phyloP scores from a whole-genome alignment of 2,329 filamentous ascomycete genomes.

The Fusarium chaquense region DNA sequence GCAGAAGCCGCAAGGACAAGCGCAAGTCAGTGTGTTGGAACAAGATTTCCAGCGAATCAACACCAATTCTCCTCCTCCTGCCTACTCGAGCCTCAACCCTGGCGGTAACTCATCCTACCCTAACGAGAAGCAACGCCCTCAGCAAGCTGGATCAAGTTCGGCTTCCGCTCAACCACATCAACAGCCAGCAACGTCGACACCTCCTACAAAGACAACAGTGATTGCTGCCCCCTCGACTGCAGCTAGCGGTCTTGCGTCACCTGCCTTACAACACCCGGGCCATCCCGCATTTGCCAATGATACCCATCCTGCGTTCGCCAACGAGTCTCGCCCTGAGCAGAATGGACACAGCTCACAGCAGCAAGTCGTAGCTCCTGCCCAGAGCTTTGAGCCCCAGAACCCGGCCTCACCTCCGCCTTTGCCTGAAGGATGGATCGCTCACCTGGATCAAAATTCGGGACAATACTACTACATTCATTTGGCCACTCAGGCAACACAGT shows the following conservation, averaged over 20 bases:
- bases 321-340: slow-evolving; percentile 73
- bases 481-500: slow-evolving; percentile 94
- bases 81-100: slow-evolving; percentile 83
- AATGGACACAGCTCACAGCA: slow-evolving; percentile 61
- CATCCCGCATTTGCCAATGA: slow-evolving; percentile 96
- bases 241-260: slow-evolving; percentile 56
- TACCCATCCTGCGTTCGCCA: slow-evolving; percentile 86
- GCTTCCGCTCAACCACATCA: slow-evolving; percentile 46
- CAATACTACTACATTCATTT: slow-evolving; percentile 99
- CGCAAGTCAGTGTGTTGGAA: slow-evolving; percentile 81
- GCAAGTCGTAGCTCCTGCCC: slow-evolving; percentile 59
- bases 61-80: slow-evolving; percentile 88
- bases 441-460: slow-evolving; percentile 93
- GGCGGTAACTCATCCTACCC: slow-evolving; percentile 72
- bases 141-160: slow-evolving; percentile 49
- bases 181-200: slow-evolving; percentile 41
- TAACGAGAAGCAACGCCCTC: slow-evolving; percentile 78
- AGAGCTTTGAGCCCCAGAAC: slow-evolving; percentile 59
- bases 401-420: slow-evolving; percentile 90
- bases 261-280: slow-evolving; percentile 68
- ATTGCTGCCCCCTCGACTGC: slow-evolving; percentile 41
- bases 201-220: slow-evolving; percentile 49
- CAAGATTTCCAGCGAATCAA: slow-evolving; percentile 88
- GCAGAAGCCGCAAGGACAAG: slow-evolving; percentile 45
- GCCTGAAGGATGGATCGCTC: slow-evolving; percentile 98